Base-by-base conservation (phyloP, 2,329 filamentous ascomycete genomes). In the Colletotrichum sansevieriae region DNA sequence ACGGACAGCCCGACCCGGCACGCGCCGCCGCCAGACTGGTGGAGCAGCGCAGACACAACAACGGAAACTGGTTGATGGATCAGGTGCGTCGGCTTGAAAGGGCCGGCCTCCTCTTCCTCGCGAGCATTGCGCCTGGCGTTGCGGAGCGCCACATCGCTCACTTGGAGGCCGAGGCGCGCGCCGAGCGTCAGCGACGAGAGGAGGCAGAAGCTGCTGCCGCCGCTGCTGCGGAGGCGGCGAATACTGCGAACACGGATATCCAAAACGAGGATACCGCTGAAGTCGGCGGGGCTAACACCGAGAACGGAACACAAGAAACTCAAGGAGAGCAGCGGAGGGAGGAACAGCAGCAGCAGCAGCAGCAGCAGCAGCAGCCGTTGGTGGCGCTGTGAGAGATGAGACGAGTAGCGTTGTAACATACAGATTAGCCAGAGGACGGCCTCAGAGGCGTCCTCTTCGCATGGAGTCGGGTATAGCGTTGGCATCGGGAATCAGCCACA, bases 121-220 rank as follows among this genome's bases (percentile, higher is more conserved):
- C 89, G 20, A 91, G 89, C 74, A 84, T 91, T 69, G 87, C 89
- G 2, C 89, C 89, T 1, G 89, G 89, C 10, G 84, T 91, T 25
- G 88, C 88, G 1, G 89, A 91, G 77, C 81, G 88, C 56, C 89
- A 91, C 70, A 90, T 91, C 69, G 86, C 85, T 25, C 83, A 86
- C 51, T 76, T 88, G 2, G 86, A 88, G 72, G 85, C 83, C 4
- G 83, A 86, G 63, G 84, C 82, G 44, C 79, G 83, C 57, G 81
- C 77, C 2, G 84, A 84, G 71, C 75, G 79, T 46, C 77, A 82
- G 69, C 78, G 83, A 29, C 78, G 78, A 71, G 82, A 86, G 66
- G 81, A 79, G 1, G 83, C 80, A 44, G 81, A 78, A 33, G 79
- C 78, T 5, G 79, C 77, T 1, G 80, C 79, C 4, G 77, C 79